Base-by-base conservation (phyloP, 805 yeast genomes). In the Dipodascus albidus region DNA sequence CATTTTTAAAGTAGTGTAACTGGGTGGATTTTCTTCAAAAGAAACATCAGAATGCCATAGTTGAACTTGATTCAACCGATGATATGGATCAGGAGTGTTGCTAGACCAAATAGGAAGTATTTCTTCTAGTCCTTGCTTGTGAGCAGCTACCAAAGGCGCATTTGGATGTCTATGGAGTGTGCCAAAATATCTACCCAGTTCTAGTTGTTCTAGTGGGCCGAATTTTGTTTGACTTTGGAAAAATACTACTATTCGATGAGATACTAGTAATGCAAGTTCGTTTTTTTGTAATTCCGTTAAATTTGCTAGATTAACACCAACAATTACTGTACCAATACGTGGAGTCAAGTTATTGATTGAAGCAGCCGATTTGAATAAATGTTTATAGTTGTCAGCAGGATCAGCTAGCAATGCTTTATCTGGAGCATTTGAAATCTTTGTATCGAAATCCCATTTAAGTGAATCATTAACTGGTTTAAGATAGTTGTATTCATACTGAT, bases 1-100 rank as follows among this genome's bases (percentile, higher is more conserved):
- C 60, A 74, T 69, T 58, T 78, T 78, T 59, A 81, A 68, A 57
- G 74, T 76, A 2, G 84, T 78, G 58, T 74, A 68, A 21, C 79
- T 81, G 1, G 83, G 77, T 3, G 83, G 82, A 53, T 76, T 78
- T 49, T 69, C 67, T 66, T 79, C 83, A 59, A 78, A 81, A 47
- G 74, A 74, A 51, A 79, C 69, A 61, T 78, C 82, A 4, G 80
- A 72, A 67, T 78, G 83, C 77, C 78, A 77, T 27, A 63, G 61
- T 44, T 60, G 61, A 9, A n/a, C 23, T 55, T 60, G 62, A 27
- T 27, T 27, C 11, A 27, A 27, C 11, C 33, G 33, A 55, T 67
- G 69, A 47, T 72, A 73, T 44, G 67, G 69, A 27, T 27, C 33
- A 27, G 33, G 33, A 27, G 9, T 27, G 33, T 27, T 27, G 33